Evolutionary conservation across 371 early-diverging fungal species (phyloP).

Genomic region (Mortierella sp.): DNA sequence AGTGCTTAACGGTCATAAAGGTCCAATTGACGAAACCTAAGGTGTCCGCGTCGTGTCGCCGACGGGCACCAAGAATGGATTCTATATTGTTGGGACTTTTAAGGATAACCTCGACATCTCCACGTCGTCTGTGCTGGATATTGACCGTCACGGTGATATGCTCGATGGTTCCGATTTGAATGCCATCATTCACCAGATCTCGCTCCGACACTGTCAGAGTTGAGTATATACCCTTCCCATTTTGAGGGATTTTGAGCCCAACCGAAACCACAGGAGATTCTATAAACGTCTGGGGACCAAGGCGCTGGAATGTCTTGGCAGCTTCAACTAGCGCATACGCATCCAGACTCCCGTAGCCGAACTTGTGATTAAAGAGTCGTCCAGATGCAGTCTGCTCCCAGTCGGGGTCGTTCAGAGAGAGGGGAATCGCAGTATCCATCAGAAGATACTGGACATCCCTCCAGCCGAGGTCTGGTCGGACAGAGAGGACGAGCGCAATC

Average conservation of each 20-base stretch:
- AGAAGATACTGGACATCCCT: slow-evolving; percentile 90
- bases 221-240: slow-evolving; percentile 33
- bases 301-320: slow-evolving; percentile 70
- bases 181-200: slow-evolving; percentile 57
- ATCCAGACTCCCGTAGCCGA: slow-evolving; percentile 94
- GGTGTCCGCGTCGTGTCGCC: slow-evolving; percentile 71
- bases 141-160: slow-evolving; percentile 90
- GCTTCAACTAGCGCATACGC: slow-evolving; percentile 82
- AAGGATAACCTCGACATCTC: slow-evolving; percentile 83
- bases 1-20: slow-evolving; percentile 94
- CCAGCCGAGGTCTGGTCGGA: slow-evolving; percentile 91
- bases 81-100: slow-evolving; percentile 76
- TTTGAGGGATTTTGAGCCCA: slow-evolving; percentile 66
- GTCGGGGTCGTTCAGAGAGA: slow-evolving; percentile 67
- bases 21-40: slow-evolving; percentile 91
- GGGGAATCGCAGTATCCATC: slow-evolving; percentile 83
- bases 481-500: slow-evolving; percentile 86
- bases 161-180: slow-evolving; percentile 74
- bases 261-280: slow-evolving; percentile 54
- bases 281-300: slow-evolving; percentile 72
- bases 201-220: slow-evolving; percentile 54
- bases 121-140: slow-evolving; percentile 83
- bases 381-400: slow-evolving; percentile 75
- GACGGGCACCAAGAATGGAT: slow-evolving; percentile 74
- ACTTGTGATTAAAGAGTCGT: slow-evolving; percentile 86